These are phyloP conservation scores for Starmerella apis DNA, from an alignment of 805 yeast genomes.

Conservation along the genomic window DNA sequence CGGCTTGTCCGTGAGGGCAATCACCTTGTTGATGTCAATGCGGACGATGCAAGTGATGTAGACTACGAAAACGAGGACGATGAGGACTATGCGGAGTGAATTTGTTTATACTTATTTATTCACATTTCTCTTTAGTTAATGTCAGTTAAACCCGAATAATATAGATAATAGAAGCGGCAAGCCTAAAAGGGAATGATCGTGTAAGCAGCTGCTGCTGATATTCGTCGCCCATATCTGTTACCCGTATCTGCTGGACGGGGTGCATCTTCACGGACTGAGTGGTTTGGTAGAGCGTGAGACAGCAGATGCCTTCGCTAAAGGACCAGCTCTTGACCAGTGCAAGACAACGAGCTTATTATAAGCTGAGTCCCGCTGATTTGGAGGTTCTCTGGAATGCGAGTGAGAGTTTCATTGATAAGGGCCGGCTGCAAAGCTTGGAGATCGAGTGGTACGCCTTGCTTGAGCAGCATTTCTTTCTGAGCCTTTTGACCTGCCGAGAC, in stretches of 20 bases:
- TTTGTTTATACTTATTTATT: neutral
- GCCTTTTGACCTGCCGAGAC: slow-evolving; percentile 54
- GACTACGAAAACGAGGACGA: neutral
- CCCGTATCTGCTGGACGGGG: neutral
- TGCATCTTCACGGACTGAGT: no score
- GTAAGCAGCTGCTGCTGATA: neutral
- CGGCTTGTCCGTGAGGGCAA: slow-evolving; percentile 7
- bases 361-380: slow-evolving; percentile 40
- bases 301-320: slow-evolving; percentile 21
- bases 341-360: slow-evolving; percentile 42
- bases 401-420: slow-evolving; percentile 30
- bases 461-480: slow-evolving; percentile 62
- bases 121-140: no score
- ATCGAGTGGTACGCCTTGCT: slow-evolving; percentile 45
- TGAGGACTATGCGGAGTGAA: neutral
- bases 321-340: slow-evolving; percentile 44
- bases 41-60: neutral
- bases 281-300: neutral
- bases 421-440: slow-evolving; percentile 25
- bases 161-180: no score
- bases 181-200: neutral
- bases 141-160: no score
- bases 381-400: slow-evolving; percentile 38
- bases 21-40: slow-evolving; percentile 1
- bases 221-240: neutral